Evolutionary conservation across 371 early-diverging fungal genomes (phyloP), one percentile per base, ranked within the genome.

Genomic region (Lichtheimia ornata): DNA sequence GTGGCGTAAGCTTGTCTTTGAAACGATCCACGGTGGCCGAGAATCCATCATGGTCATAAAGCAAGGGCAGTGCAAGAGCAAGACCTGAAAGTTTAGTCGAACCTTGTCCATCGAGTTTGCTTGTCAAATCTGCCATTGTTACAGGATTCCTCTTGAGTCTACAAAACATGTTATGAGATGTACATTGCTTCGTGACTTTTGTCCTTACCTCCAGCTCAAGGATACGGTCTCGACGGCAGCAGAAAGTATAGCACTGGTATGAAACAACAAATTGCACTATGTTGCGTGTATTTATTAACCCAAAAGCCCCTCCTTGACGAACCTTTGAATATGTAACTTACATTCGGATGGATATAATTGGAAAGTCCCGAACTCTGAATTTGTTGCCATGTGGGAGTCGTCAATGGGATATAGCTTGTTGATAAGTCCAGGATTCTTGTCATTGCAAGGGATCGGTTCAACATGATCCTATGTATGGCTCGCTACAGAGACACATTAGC

Each of bases 211-310:
- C 59, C 74, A 84, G 0, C 84, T 83, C 0, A 87, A 56, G 0
- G 86, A 76, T 0, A 77, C 81, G 2, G 85, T 82, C 40, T 91
- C 91, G 9, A 91, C 82, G 5, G 82, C 88, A 0, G 88, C 75
- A 5, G 91, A 79, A 27, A 88, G 68, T 24, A 84, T 75, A 1
- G 89, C 88, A 50, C 86, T 88, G 35, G 88, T 88, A 56, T 89
- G 88, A 60, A 88, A 91, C 59, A 71, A 61, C 15, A 72, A 70
- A 18, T 65, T 62, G 6, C 81, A 64, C 73, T 87, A 22, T 15
- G 7, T 55, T 25, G 28, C 1, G 25, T 25, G 12, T 14, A 18
- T 30, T 13, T 1, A 13, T 6, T 58, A 49, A 49, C 15, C 25
- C 35, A 24, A 20, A 7, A 2, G 15, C 51, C 3, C 51, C 3